A percentile compares a stretch with the other conserved stretches of the same genome.
These are phyloP conservation scores for Elaeagnus macrophylla DNA, from an alignment of 306 rosid species.

Conservation along the genomic window DNA sequence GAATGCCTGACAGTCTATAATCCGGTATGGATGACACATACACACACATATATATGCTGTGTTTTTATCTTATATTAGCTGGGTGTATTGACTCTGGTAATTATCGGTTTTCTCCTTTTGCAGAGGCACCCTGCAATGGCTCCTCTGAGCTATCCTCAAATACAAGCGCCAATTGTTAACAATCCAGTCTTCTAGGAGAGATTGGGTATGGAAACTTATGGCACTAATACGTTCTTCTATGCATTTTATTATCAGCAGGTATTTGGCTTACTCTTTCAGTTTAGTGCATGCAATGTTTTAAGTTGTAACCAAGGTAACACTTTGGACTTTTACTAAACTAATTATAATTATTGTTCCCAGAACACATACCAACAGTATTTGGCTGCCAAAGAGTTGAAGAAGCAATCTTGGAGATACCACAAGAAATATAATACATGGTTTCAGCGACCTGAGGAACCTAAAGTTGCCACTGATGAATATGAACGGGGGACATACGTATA, in stretches of 20 bases:
- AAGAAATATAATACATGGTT: conserved; percentile 91
- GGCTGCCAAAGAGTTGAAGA: conserved; percentile 98
- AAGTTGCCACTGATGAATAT: conserved; percentile 95
- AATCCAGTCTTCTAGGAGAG: conserved; percentile 97
- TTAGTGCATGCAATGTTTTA: conserved; percentile 1
- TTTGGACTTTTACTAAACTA: conserved; percentile 17
- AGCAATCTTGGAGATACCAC: conserved; percentile 99
- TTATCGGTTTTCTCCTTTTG: background rate
- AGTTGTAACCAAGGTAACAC: conserved; percentile 1
- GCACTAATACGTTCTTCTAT: conserved; percentile 81
- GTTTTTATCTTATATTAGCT: background rate
- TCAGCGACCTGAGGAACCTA: conserved; percentile 96
- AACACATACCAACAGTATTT: conserved; percentile 89
- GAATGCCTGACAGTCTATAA: conserved; percentile 77
- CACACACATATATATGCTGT: background rate
- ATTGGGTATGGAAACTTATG: conserved; percentile 50
- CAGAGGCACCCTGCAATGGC: conserved; percentile 76
- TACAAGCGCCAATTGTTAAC: conserved; percentile 79
- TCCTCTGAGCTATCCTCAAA: conserved; percentile 88
- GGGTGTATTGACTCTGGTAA: too few species aligned
- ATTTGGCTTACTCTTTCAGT: conserved; percentile 10
- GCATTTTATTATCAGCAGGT: conserved; percentile 97
- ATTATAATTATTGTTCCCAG: conserved; percentile 34
- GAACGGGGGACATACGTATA: conserved; percentile 95
- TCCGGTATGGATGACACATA: conserved; percentile 49